Evolutionary conservation across 495 filamentous ascomycete genomes (phyloP).

Genomic region (Podospora fimiseda): DNA sequence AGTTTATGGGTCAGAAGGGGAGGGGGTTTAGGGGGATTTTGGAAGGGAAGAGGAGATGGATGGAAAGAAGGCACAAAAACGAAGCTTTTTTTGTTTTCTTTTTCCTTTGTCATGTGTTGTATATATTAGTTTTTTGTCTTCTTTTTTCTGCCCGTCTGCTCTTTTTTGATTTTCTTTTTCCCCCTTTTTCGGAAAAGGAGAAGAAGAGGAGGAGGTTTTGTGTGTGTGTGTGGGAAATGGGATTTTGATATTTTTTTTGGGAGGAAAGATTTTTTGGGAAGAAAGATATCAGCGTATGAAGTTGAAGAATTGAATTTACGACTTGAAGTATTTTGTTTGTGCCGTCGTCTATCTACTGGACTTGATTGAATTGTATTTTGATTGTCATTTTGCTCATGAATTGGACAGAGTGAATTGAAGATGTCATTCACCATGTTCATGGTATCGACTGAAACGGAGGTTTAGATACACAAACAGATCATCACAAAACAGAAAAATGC

Average conservation of each 20-base stretch:
- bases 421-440: background rate
- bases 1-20: background rate
- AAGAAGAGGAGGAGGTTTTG: background rate
- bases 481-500: no score
- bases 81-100: no score
- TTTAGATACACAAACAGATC: no score
- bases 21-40: background rate
- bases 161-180: constrained; percentile 7
- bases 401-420: background rate
- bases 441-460: no score
- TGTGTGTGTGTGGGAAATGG: background rate
- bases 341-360: background rate
- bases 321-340: background rate
- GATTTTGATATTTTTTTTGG: background rate
- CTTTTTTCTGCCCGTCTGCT: constrained; percentile 7
- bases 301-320: background rate
- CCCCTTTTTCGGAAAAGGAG: background rate
- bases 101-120: no score
- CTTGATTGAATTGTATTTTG: no score
- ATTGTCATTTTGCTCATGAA: background rate
- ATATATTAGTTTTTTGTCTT: constrained; percentile 5
- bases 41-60: background rate
- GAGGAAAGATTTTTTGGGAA: background rate
- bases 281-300: background rate
- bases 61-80: background rate